Percentiles rank a stretch among this genome's conserved stretches.
phyloP scores from a whole-genome alignment of 1,139 yeast species.

The Maudiozyma humilis region DNA sequence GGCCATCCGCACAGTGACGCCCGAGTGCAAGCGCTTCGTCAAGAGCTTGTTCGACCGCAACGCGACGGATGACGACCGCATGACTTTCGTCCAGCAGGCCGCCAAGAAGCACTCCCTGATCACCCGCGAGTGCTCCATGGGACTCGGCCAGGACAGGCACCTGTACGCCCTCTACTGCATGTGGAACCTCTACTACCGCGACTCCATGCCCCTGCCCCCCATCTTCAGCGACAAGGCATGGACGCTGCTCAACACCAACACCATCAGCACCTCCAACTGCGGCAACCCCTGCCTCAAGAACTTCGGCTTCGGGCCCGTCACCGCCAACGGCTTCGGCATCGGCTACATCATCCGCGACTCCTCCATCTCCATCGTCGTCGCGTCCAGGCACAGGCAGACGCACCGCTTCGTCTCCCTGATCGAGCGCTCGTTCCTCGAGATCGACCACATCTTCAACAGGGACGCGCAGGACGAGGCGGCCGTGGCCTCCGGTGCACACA shows the following conservation, averaged over 20 bases:
- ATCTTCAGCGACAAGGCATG: constrained; percentile 76
- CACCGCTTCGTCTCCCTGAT: constrained; percentile 50
- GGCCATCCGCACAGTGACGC: constrained; percentile 77
- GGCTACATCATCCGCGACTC: constrained; percentile 86
- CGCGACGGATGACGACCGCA: constrained; percentile 52
- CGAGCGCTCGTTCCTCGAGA: constrained; percentile 26
- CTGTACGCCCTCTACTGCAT: constrained; percentile 79
- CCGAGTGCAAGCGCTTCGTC: constrained; percentile 73
- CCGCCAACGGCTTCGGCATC: constrained; percentile 84
- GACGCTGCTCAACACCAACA: constrained; percentile 58
- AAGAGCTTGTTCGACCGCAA: constrained; percentile 72
- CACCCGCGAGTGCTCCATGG: constrained; percentile 62
- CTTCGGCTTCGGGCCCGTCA: constrained; percentile 90
- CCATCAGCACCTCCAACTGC: constrained; percentile 59
- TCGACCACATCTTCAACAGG: constrained; percentile 24
- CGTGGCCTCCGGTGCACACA: background rate
- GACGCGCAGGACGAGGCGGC: constrained; percentile 6
- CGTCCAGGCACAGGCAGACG: constrained; percentile 88
- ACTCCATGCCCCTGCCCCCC: constrained; percentile 41
- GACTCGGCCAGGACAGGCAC: constrained; percentile 86
- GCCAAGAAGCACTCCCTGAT: constrained; percentile 61
- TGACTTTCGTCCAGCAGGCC: constrained; percentile 55
- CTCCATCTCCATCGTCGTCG: constrained; percentile 75
- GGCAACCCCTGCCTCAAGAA: constrained; percentile 83
- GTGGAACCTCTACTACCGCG: constrained; percentile 68